Base-by-base conservation (phyloP, 2,329 filamentous ascomycete species). In the Verticillium zaregamsianum region DNA sequence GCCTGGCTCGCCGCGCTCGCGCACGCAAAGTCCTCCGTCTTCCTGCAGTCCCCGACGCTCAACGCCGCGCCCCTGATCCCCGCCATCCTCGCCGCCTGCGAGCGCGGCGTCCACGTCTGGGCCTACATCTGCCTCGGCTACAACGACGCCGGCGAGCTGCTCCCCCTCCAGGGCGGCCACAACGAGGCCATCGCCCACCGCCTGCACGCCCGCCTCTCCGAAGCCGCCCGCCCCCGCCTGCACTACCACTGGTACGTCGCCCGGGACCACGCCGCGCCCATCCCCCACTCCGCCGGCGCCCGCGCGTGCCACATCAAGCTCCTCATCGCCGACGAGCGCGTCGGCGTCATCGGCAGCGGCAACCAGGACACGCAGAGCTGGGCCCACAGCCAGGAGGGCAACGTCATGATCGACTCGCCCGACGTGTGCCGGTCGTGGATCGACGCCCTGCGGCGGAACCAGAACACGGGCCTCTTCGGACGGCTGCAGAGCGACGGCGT, bases 321-420 rank as follows among this genome's bases (percentile, higher is more conserved):
- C 3, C 83, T 93, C 78, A 89, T 93, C 52, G 86, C 86, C 1
- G 91, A 94, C 71, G 84, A 83, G 54, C 76, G 77, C 25, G 81
- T 94, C 39, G 90, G 84, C 2, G 87, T 93, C 39, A 84, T 90
- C 72, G 91, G 90, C 3, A 91, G 86, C 65, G 90, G 90, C 0
- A 94, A 93, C 69, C 88, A 93, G 71, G 91, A 94, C 67, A 93
- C 90, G 2, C 91, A 94, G 73, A 87, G 83, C 23, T 93, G 90
- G 87, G 93, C 83, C 66, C 90, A 94, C 69, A 88, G 83, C 60
- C 90, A 93, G 72, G 91, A 94, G 72, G 82, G 90, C 60, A 93
- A 94, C 66, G 73, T 93, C 28, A 86, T 94, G 82, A 75, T 93
- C 6, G 90, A 94, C 64, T 88, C 84, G 23, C 68, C 72, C 0